phyloP scores from a whole-genome alignment of 148 eudicot genomes.

The Limonium bicolor region DNA sequence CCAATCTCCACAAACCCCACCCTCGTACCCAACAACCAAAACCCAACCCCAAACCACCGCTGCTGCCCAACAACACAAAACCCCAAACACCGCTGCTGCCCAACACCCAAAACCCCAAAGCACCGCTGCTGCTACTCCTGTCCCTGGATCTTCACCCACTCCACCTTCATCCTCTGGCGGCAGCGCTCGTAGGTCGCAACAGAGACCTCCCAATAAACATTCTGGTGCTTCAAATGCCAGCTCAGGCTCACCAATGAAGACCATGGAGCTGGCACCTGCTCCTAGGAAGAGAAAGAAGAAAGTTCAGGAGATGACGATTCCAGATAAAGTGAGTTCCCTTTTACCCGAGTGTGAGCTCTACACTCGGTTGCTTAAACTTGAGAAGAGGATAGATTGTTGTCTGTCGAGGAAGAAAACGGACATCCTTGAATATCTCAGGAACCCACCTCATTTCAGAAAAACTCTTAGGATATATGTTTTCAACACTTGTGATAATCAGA shows the following conservation, averaged over 20 bases:
- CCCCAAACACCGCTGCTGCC: conserved; percentile 19
- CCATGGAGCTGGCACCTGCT: conserved; percentile 85
- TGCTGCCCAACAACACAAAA: conserved; percentile 20
- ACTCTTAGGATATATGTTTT: conserved; percentile 64
- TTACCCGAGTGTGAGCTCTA: conserved; percentile 81
- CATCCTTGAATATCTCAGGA: conserved; percentile 44
- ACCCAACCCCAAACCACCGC: conserved; percentile 14
- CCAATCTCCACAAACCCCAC: conserved; percentile 23
- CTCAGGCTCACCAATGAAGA: conserved; percentile 45
- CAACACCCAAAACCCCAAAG: conserved; percentile 8
- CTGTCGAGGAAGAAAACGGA: conserved; percentile 59
- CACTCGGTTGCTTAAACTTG: conserved; percentile 59
- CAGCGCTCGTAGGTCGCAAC: conserved; percentile 26
- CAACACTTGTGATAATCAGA: conserved; percentile 70
- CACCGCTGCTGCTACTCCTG: conserved; percentile 11
- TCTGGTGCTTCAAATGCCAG: conserved; percentile 34
- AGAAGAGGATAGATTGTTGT: conserved; percentile 64
- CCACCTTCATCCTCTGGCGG: conserved; percentile 22
- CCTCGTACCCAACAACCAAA: neutral
- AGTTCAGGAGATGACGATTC: conserved; percentile 44
- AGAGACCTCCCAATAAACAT: conserved; percentile 36
- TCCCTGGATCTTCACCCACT: conserved; percentile 26
- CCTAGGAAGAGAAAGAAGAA: conserved; percentile 66
- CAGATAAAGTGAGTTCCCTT: conserved; percentile 49
- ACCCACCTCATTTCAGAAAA: conserved; percentile 45